Base-by-base conservation (phyloP, 1,284 basidiomycete species). In the Vanrija sp. region DNA sequence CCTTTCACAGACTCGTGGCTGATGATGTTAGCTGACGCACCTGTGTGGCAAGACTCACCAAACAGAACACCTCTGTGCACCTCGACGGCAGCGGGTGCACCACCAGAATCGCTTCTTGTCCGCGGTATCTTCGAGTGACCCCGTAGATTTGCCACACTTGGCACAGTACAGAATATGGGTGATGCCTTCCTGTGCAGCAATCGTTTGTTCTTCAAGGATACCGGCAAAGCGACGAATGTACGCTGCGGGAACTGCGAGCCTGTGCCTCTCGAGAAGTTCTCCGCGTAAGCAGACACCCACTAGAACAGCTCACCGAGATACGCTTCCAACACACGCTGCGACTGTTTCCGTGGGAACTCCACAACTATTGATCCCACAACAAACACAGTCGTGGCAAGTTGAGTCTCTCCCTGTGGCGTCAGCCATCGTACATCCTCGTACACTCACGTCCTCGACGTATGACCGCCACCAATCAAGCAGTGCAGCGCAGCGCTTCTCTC, bases 381-480 rank as follows among this genome's bases (percentile, higher is more conserved):
- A n/a, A 60, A 59, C 12, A 70, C 23, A 1, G 63, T 57, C 1
- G 71, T 63, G 3, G 71, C 69, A 5, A 75, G 51, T 51, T 75
- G 73, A 43, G 70, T 61, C 21, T 75, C 72, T 5, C 73, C 73
- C 68, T 74, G 28, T 9, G 14, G 29, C 12, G 39, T 54, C 23
- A 57, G 54, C 9, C 21, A 23, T 9, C 42, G n/a, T 23, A 23
- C 21, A 26, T 19, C 21, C n/a, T 6, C 12, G 14, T 15, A 14
- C 14, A 66, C 69, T 65, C 65, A 73, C 72, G 44, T 73, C 69
- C 38, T 74, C 65, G 16, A 72, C 61, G 52, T 69, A 72, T 1
- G 64, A 57, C 16, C 54, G 44, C 73, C 72, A 75, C 72, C 71
- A 73, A 19, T 58, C 53, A 43, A 69, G 50, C 19, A 73, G 49